A percentile compares a stretch with the other conserved stretches of the same genome.
phyloP scores from a whole-genome alignment of 331 rosid genomes.

The Malus hybrid region DNA sequence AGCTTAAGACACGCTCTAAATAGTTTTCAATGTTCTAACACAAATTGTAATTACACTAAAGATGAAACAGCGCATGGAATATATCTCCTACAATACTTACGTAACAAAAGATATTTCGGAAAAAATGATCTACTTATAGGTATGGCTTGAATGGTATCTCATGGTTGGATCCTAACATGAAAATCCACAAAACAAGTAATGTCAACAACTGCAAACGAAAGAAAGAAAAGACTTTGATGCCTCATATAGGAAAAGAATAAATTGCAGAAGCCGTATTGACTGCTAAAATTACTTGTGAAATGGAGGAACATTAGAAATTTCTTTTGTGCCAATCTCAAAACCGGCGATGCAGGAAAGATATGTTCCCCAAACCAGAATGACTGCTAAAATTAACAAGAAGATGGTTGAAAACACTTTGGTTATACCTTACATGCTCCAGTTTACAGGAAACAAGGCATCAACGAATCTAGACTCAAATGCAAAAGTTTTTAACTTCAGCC shows the following conservation, averaged over 20 bases:
- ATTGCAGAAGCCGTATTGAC: not conserved
- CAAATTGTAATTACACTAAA: not conserved
- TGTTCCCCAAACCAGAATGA: not conserved
- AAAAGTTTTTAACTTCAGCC: not conserved
- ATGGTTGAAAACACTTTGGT: not conserved
- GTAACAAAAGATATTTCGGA: not conserved
- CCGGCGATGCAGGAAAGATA: not conserved
- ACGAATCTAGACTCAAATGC: not conserved
- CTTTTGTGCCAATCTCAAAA: constrained; percentile 1
- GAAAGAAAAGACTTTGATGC: not conserved
- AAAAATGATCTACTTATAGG: not conserved
- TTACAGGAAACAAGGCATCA: not conserved
- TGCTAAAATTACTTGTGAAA: not conserved
- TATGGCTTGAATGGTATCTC: constrained; percentile 6
- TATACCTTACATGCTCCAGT: not conserved
- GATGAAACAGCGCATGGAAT: not conserved
- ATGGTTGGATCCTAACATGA: constrained; percentile 8
- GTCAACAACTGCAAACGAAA: not conserved
- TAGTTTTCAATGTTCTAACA: not conserved
- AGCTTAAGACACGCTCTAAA: not conserved
- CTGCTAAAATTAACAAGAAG: not conserved
- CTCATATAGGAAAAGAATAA: constrained; percentile 18
- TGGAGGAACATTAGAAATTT: constrained; percentile 5
- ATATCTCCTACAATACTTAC: not conserved
- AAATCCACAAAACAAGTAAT: constrained; percentile 12